A percentile compares a stretch with the other conserved stretches of the same genome.
phyloP scores from a whole-genome alignment of 2,329 filamentous ascomycete genomes.

The Nigrospora sphaerica region DNA sequence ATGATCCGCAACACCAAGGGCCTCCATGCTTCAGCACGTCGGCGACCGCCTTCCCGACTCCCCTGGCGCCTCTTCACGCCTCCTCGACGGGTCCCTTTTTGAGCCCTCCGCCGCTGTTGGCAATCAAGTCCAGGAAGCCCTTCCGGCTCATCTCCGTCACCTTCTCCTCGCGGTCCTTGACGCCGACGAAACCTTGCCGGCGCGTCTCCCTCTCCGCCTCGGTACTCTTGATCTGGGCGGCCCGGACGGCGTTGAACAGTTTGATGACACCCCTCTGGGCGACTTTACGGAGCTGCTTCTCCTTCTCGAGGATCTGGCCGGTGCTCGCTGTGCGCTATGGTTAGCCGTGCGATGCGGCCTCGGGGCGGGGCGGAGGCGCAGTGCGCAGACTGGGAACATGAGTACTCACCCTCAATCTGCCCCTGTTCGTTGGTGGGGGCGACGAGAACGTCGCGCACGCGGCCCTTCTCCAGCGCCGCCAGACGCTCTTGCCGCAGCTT shows the following conservation, averaged over 20 bases:
- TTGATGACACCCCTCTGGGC: slow-evolving; percentile 92
- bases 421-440: slow-evolving; percentile 45
- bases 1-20: no score
- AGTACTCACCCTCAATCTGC: slow-evolving; percentile 10
- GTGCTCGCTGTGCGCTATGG: slow-evolving; percentile 30
- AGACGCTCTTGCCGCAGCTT: slow-evolving; percentile 77
- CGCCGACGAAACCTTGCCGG: slow-evolving; percentile 70
- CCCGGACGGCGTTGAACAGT: slow-evolving; percentile 90
- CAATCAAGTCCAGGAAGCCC: slow-evolving; percentile 89
- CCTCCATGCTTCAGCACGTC: no score
- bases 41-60: no score
- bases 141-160: slow-evolving; percentile 95
- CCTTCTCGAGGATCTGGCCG: slow-evolving; percentile 56
- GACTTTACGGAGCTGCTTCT: slow-evolving; percentile 76
- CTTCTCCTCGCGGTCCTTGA: slow-evolving; percentile 75
- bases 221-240: slow-evolving; percentile 82
- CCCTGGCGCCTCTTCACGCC: slow-evolving; percentile 20
- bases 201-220: slow-evolving; percentile 66
- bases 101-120: slow-evolving; percentile 50
- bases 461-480: slow-evolving; percentile 73
- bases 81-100: slow-evolving; percentile 55
- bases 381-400: not conserved
- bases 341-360: slow-evolving; percentile 16
- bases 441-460: slow-evolving; percentile 78
- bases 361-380: slow-evolving; percentile 12